A percentile compares a stretch with the other conserved stretches of the same genome.
Conservation (phyloP, 23 red algal species). For the Gracilaria caudata region DNA sequence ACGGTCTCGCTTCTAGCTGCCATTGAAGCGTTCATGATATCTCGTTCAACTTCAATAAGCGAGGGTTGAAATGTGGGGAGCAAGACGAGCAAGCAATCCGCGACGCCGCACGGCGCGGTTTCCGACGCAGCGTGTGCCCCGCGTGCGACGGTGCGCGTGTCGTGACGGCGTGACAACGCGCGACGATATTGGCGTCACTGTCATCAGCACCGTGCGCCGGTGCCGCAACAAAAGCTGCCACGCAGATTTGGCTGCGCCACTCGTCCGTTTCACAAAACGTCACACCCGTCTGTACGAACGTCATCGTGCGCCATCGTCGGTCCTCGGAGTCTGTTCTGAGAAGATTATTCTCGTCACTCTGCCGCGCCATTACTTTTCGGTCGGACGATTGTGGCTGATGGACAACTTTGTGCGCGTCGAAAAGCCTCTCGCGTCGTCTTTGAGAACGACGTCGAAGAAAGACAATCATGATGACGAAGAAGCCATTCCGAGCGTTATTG, state of each 20-base stretch:
- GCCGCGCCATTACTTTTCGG: background rate
- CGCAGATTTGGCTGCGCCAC: background rate
- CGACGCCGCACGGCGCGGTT: no score
- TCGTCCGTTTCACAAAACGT: background rate
- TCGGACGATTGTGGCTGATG: background rate
- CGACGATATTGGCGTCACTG: background rate
- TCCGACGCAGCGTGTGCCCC: no score
- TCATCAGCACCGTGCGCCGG: background rate
- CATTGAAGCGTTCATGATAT: background rate
- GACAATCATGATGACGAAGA: background rate
- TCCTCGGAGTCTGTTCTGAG: no score
- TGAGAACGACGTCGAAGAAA: background rate
- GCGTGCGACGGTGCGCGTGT: no score
- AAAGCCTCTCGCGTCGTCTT: background rate
- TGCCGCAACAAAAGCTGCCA: background rate
- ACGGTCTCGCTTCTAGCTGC: constrained; percentile 24
- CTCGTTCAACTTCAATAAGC: no score
- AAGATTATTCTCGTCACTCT: no score
- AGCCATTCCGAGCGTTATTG: background rate
- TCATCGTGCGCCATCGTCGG: no score
- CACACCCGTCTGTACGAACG: no score
- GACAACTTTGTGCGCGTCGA: constrained; percentile 13
- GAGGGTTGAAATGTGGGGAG: no score
- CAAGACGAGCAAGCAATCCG: background rate
- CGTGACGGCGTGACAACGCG: background rate